phyloP scores from a whole-genome alignment of 83 land plant genomes.

The Larix sibirica region DNA sequence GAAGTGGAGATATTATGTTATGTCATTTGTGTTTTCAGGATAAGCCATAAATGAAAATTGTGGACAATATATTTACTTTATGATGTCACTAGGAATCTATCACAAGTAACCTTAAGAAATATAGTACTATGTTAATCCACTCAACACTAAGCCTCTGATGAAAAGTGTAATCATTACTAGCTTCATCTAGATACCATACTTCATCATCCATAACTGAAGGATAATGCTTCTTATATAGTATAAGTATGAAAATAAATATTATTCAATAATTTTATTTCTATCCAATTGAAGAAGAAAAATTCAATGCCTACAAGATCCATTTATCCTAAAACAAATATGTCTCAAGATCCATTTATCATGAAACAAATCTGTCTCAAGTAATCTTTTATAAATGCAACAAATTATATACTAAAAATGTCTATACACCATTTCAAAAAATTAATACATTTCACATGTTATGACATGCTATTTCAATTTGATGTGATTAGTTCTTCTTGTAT shows the following conservation, averaged over 20 bases:
- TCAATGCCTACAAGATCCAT: background rate
- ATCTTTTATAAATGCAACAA: background rate
- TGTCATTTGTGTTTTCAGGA: background rate
- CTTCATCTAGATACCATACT: constrained; percentile 81
- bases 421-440: no score
- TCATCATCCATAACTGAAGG: constrained; percentile 75
- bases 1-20: background rate
- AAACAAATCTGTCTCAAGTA: background rate
- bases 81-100: constrained; percentile 40
- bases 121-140: constrained; percentile 55
- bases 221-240: constrained; percentile 85
- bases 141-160: constrained; percentile 42
- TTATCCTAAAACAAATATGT: no score
- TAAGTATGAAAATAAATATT: background rate
- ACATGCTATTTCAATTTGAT: no score
- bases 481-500: no score
- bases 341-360: no score
- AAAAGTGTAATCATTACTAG: constrained; percentile 78
- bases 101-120: constrained; percentile 49
- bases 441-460: no score
- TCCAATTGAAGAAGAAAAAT: background rate
- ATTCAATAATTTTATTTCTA: background rate
- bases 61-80: constrained; percentile 25
- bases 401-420: background rate
- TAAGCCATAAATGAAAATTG: background rate